A percentile compares a stretch with the other conserved stretches of the same genome.
Conservation (phyloP, 2,329 filamentous ascomycete species). For the Stagonosporopsis cucurbitacearum region DNA sequence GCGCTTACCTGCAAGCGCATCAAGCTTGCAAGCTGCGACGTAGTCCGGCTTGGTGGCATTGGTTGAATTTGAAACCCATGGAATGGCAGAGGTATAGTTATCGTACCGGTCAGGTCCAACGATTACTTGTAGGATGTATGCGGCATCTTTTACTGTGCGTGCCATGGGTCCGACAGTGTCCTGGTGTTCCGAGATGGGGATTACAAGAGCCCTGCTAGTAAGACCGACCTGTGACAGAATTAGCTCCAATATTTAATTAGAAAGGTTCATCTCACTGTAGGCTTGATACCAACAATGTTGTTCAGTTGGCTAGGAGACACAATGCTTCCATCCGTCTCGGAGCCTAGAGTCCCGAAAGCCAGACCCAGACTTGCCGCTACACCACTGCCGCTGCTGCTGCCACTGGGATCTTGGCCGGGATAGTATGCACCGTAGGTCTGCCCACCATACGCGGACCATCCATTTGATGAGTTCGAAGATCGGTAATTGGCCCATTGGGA, state of each 20-base stretch:
- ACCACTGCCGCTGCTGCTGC: constrained; percentile 59
- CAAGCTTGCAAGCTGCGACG: constrained; percentile 62
- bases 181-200: constrained; percentile 67
- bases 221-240: constrained; percentile 57
- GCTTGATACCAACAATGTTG: constrained; percentile 68
- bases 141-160: constrained; percentile 65
- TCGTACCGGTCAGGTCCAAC: constrained; percentile 60
- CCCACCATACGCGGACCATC: constrained; percentile 70
- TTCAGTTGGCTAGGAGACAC: constrained; percentile 62
- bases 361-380: constrained; percentile 67
- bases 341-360: constrained; percentile 64
- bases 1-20: constrained; percentile 62
- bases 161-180: constrained; percentile 66
- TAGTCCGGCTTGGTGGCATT: constrained; percentile 63
- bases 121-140: constrained; percentile 65
- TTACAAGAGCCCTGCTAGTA: constrained; percentile 66
- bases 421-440: constrained; percentile 68
- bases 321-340: constrained; percentile 70
- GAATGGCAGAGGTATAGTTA: constrained; percentile 66
- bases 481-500: constrained; percentile 71
- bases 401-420: constrained; percentile 63
- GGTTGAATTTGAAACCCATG: constrained; percentile 48
- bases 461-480: constrained; percentile 63
- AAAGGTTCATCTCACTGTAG: constrained; percentile 52
- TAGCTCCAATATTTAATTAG: neutral